These are phyloP conservation scores for Claviceps capensis DNA, from an alignment of 2,329 filamentous ascomycete species.

Conservation along the genomic window DNA sequence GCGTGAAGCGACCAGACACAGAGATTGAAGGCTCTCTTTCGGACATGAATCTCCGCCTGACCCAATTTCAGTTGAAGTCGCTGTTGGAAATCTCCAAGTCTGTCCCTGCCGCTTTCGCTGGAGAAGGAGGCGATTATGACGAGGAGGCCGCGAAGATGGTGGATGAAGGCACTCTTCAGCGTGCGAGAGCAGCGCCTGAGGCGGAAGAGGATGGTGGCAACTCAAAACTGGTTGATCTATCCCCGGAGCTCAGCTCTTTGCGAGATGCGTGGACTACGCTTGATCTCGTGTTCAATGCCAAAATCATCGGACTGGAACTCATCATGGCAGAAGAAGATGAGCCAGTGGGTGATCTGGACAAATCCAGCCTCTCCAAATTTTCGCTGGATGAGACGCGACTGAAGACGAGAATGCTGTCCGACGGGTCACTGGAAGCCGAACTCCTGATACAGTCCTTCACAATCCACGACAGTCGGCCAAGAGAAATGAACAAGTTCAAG, in stretches of 20 bases:
- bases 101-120: conserved; percentile 72
- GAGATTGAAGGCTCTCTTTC: conserved; percentile 89
- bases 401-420: conserved; percentile 85
- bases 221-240: conserved; percentile 37
- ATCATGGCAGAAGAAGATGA: conserved; percentile 61
- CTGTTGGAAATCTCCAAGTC: conserved; percentile 76
- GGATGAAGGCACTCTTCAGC: conserved; percentile 39
- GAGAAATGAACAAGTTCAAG: conserved; percentile 87
- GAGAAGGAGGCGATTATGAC: conserved; percentile 52
- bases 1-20: conserved; percentile 70
- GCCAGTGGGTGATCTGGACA: conserved; percentile 65
- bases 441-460: conserved; percentile 89
- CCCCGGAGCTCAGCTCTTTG: conserved; percentile 56
- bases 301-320: conserved; percentile 78
- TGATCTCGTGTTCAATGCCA: conserved; percentile 80
- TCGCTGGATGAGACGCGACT: conserved; percentile 85
- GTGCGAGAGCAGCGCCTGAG: conserved; percentile 27
- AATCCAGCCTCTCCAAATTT: conserved; percentile 81
- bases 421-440: conserved; percentile 84
- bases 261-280: conserved; percentile 79
- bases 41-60: conserved; percentile 78
- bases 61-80: conserved; percentile 83
- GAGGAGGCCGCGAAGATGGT: conserved; percentile 65
- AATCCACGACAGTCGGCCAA: conserved; percentile 79
- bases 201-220: conserved; percentile 20